Percentiles rank a stretch among this genome's conserved stretches.
phyloP scores from a whole-genome alignment of 2,329 filamentous ascomycete genomes.

The Dothideomycetes sp. region DNA sequence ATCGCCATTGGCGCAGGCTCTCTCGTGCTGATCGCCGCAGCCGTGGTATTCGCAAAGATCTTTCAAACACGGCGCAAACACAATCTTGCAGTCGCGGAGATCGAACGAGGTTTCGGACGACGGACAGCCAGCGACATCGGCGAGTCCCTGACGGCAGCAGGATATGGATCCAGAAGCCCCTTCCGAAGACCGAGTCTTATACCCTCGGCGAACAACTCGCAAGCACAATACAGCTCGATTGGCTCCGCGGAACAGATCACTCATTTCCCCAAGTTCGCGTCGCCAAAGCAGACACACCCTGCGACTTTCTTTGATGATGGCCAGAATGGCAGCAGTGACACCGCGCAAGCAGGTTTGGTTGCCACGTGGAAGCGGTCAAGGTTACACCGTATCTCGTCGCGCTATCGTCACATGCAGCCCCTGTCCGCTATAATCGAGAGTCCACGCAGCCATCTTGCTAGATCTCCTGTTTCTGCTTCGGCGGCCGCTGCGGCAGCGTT shows the following conservation, averaged over 20 bases:
- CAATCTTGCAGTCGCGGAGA: slow-evolving; percentile 14
- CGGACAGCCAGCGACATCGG: slow-evolving; percentile 13
- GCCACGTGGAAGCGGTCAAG: slow-evolving; percentile 3
- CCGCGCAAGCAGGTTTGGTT: neutral
- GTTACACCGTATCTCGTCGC: slow-evolving; percentile 3
- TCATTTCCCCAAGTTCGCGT: slow-evolving; percentile 2
- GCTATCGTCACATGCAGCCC: slow-evolving; percentile 4
- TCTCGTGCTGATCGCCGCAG: slow-evolving; percentile 15
- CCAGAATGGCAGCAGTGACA: no score
- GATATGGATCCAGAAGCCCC: no score
- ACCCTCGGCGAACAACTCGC: slow-evolving; percentile 22
- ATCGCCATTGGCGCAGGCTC: slow-evolving; percentile 19
- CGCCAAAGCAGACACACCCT: slow-evolving; percentile 1
- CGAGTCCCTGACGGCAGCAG: slow-evolving; percentile 22
- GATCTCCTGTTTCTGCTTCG: neutral
- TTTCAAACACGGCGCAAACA: slow-evolving; percentile 15
- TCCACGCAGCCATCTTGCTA: slow-evolving; percentile 15
- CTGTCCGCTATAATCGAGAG: slow-evolving; percentile 30
- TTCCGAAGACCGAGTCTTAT: no score
- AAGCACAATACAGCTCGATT: slow-evolving; percentile 29
- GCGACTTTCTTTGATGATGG: slow-evolving; percentile 3
- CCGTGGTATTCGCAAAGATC: slow-evolving; percentile 15
- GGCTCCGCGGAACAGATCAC: slow-evolving; percentile 27
- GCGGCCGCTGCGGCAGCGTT: slow-evolving; percentile 1
- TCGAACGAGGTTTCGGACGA: slow-evolving; percentile 17